Base-by-base conservation (phyloP, 345 rosid genomes). In the Lepidium aucheri region DNA sequence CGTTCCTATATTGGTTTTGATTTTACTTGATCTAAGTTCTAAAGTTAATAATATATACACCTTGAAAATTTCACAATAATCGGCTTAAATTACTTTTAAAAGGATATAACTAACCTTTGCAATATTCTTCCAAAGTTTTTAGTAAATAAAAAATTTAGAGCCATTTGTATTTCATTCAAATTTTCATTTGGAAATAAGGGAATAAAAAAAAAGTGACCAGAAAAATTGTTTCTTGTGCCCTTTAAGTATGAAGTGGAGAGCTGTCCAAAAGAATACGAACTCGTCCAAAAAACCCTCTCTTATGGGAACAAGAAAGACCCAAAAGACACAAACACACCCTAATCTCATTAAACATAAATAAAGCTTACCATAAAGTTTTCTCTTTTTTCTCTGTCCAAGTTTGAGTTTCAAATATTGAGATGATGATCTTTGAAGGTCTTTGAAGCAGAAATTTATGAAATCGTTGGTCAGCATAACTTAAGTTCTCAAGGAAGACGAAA, bases 291-390 rank as follows among this genome's bases (percentile, higher is more conserved):
- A 70, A 44, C 56, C 18, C 16, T 64, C 65, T 65, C 65, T 57
- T 72, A 0, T 64, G 66, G 70, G 60, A 72, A 73, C 61, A 65
- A 59, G 55, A 59, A 72, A 64, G 15, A 49, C 54, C 60, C 76
- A 20, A 72, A 58, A 72, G 69, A 71, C 65, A 71, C 59, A 63
- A 50, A 72, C 70, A 65, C 76, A 65, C 24, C 36, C 17, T 35
- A 68, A 28, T 46, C 54, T 42, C 20, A 8, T 64, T 63, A n/a
- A 54, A 71, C 69, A 55, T 43, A 63, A 71, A 16, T 46, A 45
- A 70, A 70, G 62, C 64, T 54, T 49, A 26, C 33, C 47, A 5
- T 32, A 10, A 39, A 4, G 17, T 55, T 33, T 15, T 38, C 4
- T 11, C 8, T 20, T 20, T 2, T n/a, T 36, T 26, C 14, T 9